Evolutionary conservation across 2,329 filamentous ascomycete genomes (phyloP), one percentile per base, ranked within the genome.

Genomic region (Pseudocercospora eumusae): DNA sequence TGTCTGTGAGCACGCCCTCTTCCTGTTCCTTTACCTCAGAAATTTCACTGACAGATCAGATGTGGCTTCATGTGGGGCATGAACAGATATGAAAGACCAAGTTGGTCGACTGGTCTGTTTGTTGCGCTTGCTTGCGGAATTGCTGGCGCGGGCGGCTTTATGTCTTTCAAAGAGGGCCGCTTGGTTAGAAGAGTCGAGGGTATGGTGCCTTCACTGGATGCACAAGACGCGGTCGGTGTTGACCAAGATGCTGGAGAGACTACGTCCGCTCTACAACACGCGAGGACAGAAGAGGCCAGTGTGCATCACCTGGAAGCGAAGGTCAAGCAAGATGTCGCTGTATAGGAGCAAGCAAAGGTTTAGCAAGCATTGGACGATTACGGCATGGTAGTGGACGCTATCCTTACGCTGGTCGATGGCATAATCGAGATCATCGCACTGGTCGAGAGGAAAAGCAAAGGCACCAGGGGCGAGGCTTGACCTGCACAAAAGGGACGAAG

Each of bases 61-160:
- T 54, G 31, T 25, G 88, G 84, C 2, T 89, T 92, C 77, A 96
- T 96, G 92, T 96, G 90, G 90, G 71, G 69, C 2, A 62, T 72
- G 64, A 70, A 70, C 25, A 67, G 73, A 27, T 88, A 87, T 70
- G 78, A 88, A 21, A 81, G 92, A n/a, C 91, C 92, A 0, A 84
- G 84, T 21, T 96, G 91, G 91, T 84, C 87, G 10, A 93, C 90
- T 0, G 92, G 91, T 1, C 76, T 92, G 0, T 91, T 95, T 71
- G 88, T 96, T 18, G 89, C 84, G 2, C 73, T 93, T 5, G 91
- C 86, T 2, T 92, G 87, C 70, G 81, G 87, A 20, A 86, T 89
- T 4, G 88, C 88, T 7, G 88, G 83, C 15, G 72, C 84, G 21
- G 91, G 86, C 15, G 91, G 91, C 2, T 76, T 88, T 33, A 83